These are phyloP conservation scores for Botrytis cinerea DNA, from an alignment of 2,329 filamentous ascomycete genomes.

Conservation along the genomic window DNA sequence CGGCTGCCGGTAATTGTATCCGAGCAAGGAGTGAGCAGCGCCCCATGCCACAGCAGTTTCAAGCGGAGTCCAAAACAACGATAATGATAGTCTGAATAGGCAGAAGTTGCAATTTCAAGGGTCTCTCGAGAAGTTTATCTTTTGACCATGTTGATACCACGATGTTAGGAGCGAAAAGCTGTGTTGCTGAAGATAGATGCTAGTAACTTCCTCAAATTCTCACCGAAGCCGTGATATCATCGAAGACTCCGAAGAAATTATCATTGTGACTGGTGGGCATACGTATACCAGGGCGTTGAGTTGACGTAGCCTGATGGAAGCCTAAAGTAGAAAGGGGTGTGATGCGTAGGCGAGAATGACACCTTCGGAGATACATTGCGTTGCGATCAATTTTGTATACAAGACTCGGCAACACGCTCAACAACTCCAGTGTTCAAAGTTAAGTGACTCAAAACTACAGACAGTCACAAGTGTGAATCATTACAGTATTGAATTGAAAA, in stretches of 20 bases:
- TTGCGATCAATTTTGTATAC: neutral
- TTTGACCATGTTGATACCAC: neutral
- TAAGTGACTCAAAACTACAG: neutral
- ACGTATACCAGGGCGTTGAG: slow-evolving; percentile 3
- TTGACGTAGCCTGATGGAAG: slow-evolving; percentile 13
- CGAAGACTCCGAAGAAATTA: neutral
- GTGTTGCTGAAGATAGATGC: neutral
- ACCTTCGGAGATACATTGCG: neutral
- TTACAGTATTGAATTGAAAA: neutral
- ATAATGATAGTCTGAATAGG: neutral
- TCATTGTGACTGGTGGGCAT: neutral
- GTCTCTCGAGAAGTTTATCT: neutral
- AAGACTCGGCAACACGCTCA: neutral
- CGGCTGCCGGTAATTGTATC: neutral
- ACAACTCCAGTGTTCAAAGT: neutral
- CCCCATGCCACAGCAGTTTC: neutral
- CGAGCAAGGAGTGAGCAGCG: neutral
- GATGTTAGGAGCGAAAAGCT: neutral
- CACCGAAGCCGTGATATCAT: neutral
- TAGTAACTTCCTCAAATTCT: neutral
- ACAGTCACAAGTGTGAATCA: slow-evolving; percentile 21
- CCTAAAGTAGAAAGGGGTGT: slow-evolving; percentile 19
- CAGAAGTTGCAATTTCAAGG: slow-evolving; percentile 1
- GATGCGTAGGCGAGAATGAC: slow-evolving; percentile 14
- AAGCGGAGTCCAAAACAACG: neutral